A percentile compares a stretch with the other conserved stretches of the same genome.
Conservation (phyloP, 1,139 yeast species). For the Yamadazyma friedrichii region DNA sequence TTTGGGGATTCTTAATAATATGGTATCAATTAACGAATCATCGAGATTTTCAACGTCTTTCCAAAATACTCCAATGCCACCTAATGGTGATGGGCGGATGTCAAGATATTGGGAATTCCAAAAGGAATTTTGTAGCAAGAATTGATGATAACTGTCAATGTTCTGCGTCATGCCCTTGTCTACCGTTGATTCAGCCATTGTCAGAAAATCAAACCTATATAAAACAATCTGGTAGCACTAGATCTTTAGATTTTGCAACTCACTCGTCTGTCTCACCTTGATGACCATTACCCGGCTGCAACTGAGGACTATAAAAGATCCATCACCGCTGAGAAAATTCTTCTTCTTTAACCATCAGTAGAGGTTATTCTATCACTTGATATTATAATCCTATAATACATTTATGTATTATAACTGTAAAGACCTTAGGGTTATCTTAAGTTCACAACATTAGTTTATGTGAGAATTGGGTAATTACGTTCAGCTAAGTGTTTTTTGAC, state of each 20-base stretch:
- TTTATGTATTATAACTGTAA: conserved; percentile 29
- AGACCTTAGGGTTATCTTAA: conserved; percentile 46
- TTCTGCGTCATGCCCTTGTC: conserved; percentile 1
- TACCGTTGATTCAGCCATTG: too few relatives aligned
- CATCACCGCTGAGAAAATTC: conserved; percentile 5
- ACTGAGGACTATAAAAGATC: conserved; percentile 3
- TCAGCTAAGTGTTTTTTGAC: conserved; percentile 59
- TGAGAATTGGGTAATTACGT: conserved; percentile 29
- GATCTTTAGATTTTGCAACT: neutral
- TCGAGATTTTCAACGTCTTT: conserved; percentile 28
- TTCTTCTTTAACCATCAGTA: conserved; percentile 51
- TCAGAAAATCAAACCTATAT: neutral
- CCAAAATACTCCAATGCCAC: conserved; percentile 75
- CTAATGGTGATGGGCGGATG: conserved; percentile 47
- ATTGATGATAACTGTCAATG: conserved; percentile 18
- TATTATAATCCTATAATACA: conserved; percentile 41
- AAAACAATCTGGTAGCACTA: neutral
- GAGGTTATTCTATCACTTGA: conserved; percentile 66
- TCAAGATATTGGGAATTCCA: conserved; percentile 49
- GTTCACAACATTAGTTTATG: conserved; percentile 34
- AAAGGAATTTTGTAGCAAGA: conserved; percentile 50
- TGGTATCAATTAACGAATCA: conserved; percentile 25
- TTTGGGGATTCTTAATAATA: conserved; percentile 51
- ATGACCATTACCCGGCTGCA: conserved; percentile 19
- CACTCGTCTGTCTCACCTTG: neutral